Evolutionary conservation across 1,284 basidiomycete genomes (phyloP).

Genomic region (Mixia osmundae): DNA sequence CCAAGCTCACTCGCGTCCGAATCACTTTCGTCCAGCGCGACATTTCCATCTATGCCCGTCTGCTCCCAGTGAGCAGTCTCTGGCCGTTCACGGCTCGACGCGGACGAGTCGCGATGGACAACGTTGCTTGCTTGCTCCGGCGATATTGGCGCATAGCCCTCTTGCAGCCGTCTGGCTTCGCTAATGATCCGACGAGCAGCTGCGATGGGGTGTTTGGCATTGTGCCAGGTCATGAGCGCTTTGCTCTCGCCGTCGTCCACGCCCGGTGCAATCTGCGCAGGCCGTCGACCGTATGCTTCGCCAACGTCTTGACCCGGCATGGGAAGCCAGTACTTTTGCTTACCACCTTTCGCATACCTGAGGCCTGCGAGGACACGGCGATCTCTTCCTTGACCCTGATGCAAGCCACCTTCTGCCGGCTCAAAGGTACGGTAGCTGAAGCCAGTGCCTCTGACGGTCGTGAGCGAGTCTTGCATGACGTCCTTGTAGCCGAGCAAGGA

Average conservation of each 20-base stretch:
- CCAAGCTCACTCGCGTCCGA: slow-evolving; percentile 21
- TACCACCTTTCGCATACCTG: slow-evolving; percentile 68
- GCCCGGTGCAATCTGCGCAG: background rate
- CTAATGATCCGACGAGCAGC: slow-evolving; percentile 27
- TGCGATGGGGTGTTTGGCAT: slow-evolving; percentile 22
- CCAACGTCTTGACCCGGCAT: slow-evolving; percentile 30
- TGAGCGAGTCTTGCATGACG: slow-evolving; percentile 60
- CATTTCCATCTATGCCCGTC: slow-evolving; percentile 1
- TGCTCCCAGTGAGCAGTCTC: slow-evolving; percentile 3
- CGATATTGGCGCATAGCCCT: slow-evolving; percentile 53
- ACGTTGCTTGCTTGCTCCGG: slow-evolving; percentile 38
- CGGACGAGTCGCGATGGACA: slow-evolving; percentile 27
- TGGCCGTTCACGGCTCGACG: slow-evolving; percentile 1
- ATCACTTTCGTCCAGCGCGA: slow-evolving; percentile 14
- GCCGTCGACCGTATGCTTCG: slow-evolving; percentile 13
- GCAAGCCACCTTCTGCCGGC: slow-evolving; percentile 75
- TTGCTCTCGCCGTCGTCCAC: slow-evolving; percentile 3
- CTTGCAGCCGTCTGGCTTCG: slow-evolving; percentile 29
- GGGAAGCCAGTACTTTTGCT: slow-evolving; percentile 32
- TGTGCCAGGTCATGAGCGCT: slow-evolving; percentile 7
- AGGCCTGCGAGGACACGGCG: slow-evolving; percentile 66
- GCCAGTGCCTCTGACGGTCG: slow-evolving; percentile 62
- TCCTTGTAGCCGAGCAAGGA: slow-evolving; percentile 27
- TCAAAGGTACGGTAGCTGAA: slow-evolving; percentile 92
- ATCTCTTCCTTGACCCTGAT: slow-evolving; percentile 59